Percentiles rank a stretch among this genome's conserved stretches.
Conservation (phyloP, 2,329 filamentous ascomycete species). For the Onygenales sp. region DNA sequence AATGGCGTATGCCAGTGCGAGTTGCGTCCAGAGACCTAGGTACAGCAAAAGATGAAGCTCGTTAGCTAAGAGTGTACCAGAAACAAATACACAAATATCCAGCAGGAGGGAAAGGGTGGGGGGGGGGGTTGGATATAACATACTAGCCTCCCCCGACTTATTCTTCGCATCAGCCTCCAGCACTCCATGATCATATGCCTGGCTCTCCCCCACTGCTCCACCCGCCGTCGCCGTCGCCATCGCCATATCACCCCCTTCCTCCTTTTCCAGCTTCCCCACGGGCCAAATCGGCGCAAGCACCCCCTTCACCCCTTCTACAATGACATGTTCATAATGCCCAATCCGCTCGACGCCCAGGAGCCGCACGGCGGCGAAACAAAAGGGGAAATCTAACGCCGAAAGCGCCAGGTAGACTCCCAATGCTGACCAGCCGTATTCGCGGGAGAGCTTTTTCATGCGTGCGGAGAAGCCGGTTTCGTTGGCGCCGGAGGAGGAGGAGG, state of each 20-base stretch:
- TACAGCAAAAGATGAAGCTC: not conserved
- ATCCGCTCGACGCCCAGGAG: constrained; percentile 77
- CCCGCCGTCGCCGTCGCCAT: not conserved
- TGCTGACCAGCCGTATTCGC: constrained; percentile 90
- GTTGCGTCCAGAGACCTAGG: constrained; percentile 65
- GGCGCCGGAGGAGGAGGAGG: constrained; percentile 22
- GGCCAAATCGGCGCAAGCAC: constrained; percentile 30
- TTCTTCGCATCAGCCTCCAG: constrained; percentile 54
- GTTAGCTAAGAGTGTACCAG: not conserved
- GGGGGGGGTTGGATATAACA: constrained; percentile 30
- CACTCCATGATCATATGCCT: constrained; percentile 38
- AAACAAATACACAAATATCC: not conserved
- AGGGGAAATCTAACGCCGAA: constrained; percentile 82
- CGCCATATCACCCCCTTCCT: not conserved
- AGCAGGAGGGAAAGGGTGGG: not conserved
- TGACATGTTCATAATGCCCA: constrained; percentile 45
- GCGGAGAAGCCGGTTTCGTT: constrained; percentile 47
- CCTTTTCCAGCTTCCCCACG: constrained; percentile 31
- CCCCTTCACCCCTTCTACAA: constrained; percentile 29
- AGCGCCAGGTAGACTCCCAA: constrained; percentile 82
- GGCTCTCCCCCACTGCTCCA: not conserved
- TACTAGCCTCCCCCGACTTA: constrained; percentile 61
- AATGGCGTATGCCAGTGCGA: constrained; percentile 89
- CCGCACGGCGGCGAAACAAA: constrained; percentile 84
- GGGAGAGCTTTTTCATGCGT: constrained; percentile 70